Evolutionary conservation across 2,329 filamentous ascomycete species (phyloP).

Genomic region (Graphiopsis chlorocephala): DNA sequence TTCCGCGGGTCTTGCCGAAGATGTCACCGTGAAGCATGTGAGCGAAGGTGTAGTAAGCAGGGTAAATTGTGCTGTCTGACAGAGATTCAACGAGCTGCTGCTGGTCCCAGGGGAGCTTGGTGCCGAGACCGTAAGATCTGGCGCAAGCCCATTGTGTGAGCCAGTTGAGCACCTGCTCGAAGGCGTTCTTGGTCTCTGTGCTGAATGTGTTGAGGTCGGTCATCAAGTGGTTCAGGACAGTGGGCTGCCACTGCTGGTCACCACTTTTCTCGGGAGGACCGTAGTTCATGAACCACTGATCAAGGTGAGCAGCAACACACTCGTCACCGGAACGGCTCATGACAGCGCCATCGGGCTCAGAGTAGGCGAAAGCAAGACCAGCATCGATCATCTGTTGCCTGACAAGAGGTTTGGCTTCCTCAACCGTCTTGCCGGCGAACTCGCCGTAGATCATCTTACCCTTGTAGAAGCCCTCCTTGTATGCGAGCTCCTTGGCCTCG

Average conservation of each 20-base stretch:
- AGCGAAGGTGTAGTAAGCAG: conserved; percentile 64
- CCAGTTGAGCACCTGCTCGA: conserved; percentile 86
- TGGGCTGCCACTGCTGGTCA: conserved; percentile 71
- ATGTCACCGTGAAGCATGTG: conserved; percentile 71
- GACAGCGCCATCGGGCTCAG: conserved; percentile 87
- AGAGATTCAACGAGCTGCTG: conserved; percentile 89
- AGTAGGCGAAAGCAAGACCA: conserved; percentile 83
- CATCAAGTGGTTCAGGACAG: conserved; percentile 70
- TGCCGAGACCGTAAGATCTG: conserved; percentile 85
- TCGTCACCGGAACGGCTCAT: conserved; percentile 86
- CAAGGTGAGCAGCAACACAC: conserved; percentile 87
- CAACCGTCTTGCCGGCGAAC: conserved; percentile 82
- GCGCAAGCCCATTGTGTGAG: conserved; percentile 94
- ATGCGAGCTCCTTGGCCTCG: conserved; percentile 92
- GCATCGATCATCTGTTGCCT: conserved; percentile 72
- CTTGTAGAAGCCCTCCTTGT: conserved; percentile 97
- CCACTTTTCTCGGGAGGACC: conserved; percentile 65
- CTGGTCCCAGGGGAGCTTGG: conserved; percentile 90
- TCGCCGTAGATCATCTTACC: conserved; percentile 85
- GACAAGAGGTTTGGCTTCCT: conserved; percentile 82
- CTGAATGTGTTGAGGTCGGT: conserved; percentile 77
- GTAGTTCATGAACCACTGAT: conserved; percentile 98
- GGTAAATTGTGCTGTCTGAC: conserved; percentile 90
- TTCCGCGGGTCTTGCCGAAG: conserved; percentile 71
- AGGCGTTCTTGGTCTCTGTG: conserved; percentile 54